phyloP scores from a whole-genome alignment of 1,284 basidiomycete genomes.

The Pascua guehoae region DNA sequence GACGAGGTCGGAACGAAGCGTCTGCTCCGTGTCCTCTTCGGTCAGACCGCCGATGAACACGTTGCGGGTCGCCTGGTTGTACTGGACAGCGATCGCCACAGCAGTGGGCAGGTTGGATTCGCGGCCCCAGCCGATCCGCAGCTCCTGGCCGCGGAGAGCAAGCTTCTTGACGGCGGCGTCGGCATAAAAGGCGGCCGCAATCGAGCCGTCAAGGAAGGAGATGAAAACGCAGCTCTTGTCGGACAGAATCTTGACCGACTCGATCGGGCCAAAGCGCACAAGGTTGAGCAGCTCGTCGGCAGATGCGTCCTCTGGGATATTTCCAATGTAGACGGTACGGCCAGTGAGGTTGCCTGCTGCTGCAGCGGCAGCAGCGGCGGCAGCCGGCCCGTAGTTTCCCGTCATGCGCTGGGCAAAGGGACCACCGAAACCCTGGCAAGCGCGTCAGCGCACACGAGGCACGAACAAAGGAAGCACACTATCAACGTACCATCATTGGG shows the following conservation, averaged over 20 bases:
- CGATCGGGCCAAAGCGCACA: slow-evolving; percentile 95
- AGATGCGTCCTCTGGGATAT: slow-evolving; percentile 90
- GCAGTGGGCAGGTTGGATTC: slow-evolving; percentile 78
- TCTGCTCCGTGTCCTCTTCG: slow-evolving; percentile 81
- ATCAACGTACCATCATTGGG: slow-evolving; percentile 13
- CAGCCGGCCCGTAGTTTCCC: slow-evolving; percentile 55
- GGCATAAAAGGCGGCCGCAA: slow-evolving; percentile 89
- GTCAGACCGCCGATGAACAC: slow-evolving; percentile 90
- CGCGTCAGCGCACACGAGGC: neutral
- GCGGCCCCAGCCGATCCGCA: slow-evolving; percentile 96
- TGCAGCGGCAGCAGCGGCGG: slow-evolving; percentile 70
- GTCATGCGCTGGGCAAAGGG: slow-evolving; percentile 51
- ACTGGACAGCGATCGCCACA: slow-evolving; percentile 78
- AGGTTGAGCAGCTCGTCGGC: slow-evolving; percentile 96
- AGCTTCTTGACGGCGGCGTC: slow-evolving; percentile 91
- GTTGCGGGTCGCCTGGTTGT: slow-evolving; percentile 85
- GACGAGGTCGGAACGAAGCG: slow-evolving; percentile 74
- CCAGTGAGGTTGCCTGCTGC: slow-evolving; percentile 66
- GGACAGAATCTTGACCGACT: slow-evolving; percentile 89
- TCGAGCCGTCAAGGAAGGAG: slow-evolving; percentile 87
- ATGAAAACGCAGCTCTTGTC: slow-evolving; percentile 98
- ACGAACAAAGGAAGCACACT: neutral
- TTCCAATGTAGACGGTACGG: slow-evolving; percentile 95
- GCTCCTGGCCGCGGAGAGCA: slow-evolving; percentile 81
- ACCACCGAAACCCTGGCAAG: slow-evolving; percentile 5